phyloP scores from a whole-genome alignment of 306 rosid genomes.

The Quercus cerris region DNA sequence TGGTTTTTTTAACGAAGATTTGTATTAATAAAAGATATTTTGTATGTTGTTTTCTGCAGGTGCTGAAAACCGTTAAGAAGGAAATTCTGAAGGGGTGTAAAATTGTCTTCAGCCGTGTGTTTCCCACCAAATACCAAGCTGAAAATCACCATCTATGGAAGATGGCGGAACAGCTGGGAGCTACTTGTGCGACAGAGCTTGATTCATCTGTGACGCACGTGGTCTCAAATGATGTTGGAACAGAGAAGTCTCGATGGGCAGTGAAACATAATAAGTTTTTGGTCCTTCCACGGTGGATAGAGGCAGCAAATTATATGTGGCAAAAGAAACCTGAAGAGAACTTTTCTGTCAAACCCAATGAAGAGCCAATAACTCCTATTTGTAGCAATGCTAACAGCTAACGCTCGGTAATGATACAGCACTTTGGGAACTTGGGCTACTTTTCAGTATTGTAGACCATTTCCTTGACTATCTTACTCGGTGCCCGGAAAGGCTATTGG shows the following conservation, averaged over 20 bases:
- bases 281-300: constrained; percentile 85
- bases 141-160: constrained; percentile 53
- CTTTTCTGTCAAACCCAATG: constrained; percentile 23
- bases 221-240: constrained; percentile 68
- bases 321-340: constrained; percentile 67
- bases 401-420: constrained; percentile 4
- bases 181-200: constrained; percentile 55
- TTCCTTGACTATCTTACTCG: not conserved
- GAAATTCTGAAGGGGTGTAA: constrained; percentile 60
- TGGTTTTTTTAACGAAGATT: not conserved
- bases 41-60: constrained; percentile 35
- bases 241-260: constrained; percentile 85
- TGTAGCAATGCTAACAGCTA: constrained; percentile 18
- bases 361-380: constrained; percentile 21
- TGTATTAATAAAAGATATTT: not conserved
- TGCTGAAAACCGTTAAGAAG: constrained; percentile 42
- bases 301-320: constrained; percentile 84
- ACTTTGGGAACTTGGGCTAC: not conserved
- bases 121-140: constrained; percentile 39
- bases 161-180: constrained; percentile 88
- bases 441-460: not conserved
- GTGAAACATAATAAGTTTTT: constrained; percentile 59
- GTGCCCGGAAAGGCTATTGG: not conserved
- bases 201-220: constrained; percentile 74
- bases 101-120: constrained; percentile 65